Evolutionary conservation across 2,329 filamentous ascomycete species (phyloP).

Genomic region (Curvularia eragrostidis): DNA sequence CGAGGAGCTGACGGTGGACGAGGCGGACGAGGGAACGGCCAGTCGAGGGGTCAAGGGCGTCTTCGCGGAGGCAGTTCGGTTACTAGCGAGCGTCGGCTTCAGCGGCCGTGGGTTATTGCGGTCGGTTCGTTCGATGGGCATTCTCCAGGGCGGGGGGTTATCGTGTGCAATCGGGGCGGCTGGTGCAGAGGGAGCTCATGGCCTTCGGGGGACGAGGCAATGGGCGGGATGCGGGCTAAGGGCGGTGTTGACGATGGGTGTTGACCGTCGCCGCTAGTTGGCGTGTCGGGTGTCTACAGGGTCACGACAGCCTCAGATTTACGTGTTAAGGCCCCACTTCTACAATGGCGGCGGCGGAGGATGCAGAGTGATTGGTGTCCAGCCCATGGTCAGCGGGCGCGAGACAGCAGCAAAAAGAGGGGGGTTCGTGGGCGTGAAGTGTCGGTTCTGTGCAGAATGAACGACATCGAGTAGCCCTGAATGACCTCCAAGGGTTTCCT

Average conservation of each 20-base stretch:
- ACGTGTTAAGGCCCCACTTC: constrained; percentile 19
- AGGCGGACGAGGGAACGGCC: constrained; percentile 49
- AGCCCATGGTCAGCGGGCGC: constrained; percentile 29
- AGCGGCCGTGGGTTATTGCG: constrained; percentile 64
- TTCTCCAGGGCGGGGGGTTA: constrained; percentile 35
- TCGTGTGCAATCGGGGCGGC: constrained; percentile 23
- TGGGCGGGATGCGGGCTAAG: constrained; percentile 35
- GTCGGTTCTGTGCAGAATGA: constrained; percentile 27
- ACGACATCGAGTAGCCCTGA: constrained; percentile 20
- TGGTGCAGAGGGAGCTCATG: constrained; percentile 36
- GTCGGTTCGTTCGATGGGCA: constrained; percentile 52
- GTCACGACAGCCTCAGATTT: constrained; percentile 26
- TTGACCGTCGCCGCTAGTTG: constrained; percentile 25
- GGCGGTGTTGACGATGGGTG: constrained; percentile 31
- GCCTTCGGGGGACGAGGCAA: constrained; percentile 33
- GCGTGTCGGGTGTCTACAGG: constrained; percentile 17
- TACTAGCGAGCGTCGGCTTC: constrained; percentile 72
- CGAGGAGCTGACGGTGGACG: constrained; percentile 39
- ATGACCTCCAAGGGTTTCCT: constrained; percentile 20
- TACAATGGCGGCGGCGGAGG: constrained; percentile 22
- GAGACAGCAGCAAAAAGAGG: constrained; percentile 21
- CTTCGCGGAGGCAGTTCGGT: constrained; percentile 58
- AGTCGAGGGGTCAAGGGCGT: constrained; percentile 67
- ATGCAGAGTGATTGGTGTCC: constrained; percentile 10
- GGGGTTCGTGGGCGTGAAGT: constrained; percentile 17